phyloP scores from a whole-genome alignment of 257 asterid genomes.

The Asclepias syriaca region DNA sequence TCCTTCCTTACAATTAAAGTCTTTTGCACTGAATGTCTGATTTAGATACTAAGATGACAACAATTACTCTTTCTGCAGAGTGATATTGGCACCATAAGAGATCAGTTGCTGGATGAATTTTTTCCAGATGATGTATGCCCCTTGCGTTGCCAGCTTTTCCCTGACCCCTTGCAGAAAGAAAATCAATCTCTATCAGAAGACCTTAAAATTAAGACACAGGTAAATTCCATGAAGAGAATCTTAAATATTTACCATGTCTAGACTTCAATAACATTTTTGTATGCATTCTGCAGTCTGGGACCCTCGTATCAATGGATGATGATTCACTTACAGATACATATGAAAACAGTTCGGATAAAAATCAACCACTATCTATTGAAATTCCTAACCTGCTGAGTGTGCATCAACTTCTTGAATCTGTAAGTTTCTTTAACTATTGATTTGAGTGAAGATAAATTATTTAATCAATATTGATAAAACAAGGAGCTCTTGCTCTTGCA shows the following conservation, averaged over 20 bases:
- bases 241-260: not conserved
- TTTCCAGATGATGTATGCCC: conserved; percentile 58
- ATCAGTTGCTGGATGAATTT: conserved; percentile 67
- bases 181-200: conserved; percentile 29
- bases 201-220: conserved; percentile 35
- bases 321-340: conserved; percentile 39
- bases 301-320: conserved; percentile 24
- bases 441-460: not conserved
- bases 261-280: conserved; percentile 14
- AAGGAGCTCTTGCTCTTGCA: not conserved
- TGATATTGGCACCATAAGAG: conserved; percentile 43
- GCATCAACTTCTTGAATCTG: conserved; percentile 90
- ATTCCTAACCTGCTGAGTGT: conserved; percentile 68
- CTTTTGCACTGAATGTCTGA: not conserved
- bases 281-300: conserved; percentile 44
- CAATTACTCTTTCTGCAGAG: conserved; percentile 35
- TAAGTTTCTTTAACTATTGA: conserved; percentile 34
- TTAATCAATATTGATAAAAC: not conserved
- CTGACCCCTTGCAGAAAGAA: conserved; percentile 31
- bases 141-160: conserved; percentile 43
- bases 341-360: conserved; percentile 32
- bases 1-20: not conserved
- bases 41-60: not conserved
- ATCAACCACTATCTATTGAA: conserved; percentile 39
- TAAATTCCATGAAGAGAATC: conserved; percentile 29